These are phyloP conservation scores for Metahyphopichia silvanorum DNA, from an alignment of 805 yeast genomes.

Conservation along the genomic window DNA sequence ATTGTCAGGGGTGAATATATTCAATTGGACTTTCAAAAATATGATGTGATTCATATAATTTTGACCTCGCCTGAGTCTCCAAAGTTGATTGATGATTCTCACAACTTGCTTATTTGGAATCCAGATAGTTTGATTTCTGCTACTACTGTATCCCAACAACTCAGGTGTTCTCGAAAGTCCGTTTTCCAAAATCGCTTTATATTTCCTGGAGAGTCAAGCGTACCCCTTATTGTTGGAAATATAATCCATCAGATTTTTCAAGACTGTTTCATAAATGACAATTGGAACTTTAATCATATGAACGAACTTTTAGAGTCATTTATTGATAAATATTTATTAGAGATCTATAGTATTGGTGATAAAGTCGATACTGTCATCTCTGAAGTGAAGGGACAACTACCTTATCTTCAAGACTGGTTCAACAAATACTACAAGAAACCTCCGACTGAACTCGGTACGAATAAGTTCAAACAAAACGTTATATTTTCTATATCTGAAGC, in stretches of 20 bases:
- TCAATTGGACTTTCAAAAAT: conserved; percentile 41
- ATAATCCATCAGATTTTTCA: conserved; percentile 79
- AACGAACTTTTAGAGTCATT: conserved; percentile 32
- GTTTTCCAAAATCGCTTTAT: conserved; percentile 55
- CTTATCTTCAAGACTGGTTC: conserved; percentile 54
- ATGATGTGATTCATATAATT: conserved; percentile 63
- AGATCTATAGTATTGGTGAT: conserved; percentile 55
- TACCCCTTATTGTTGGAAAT: conserved; percentile 75
- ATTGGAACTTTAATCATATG: conserved; percentile 39
- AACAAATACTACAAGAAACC: conserved; percentile 36
- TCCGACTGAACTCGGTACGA: conserved; percentile 19
- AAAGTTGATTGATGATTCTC: conserved; percentile 49
- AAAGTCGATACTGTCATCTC: conserved; percentile 38
- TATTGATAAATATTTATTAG: conserved; percentile 43
- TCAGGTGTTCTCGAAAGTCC: conserved; percentile 70
- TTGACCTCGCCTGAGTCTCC: conserved; percentile 40
- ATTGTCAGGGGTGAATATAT: conserved; percentile 63
- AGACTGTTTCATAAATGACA: conserved; percentile 40
- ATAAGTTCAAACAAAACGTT: conserved; percentile 25
- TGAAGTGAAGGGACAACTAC: conserved; percentile 45
- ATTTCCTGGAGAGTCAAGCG: conserved; percentile 60
- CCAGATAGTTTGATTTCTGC: conserved; percentile 85
- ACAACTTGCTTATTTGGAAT: conserved; percentile 68
- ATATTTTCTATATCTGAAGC: conserved; percentile 58
- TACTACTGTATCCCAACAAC: conserved; percentile 74